Percentiles rank a stretch among this genome's conserved stretches.
These are phyloP conservation scores for Nigrospora oryzae DNA, from an alignment of 2,329 filamentous ascomycete genomes.

Conservation along the genomic window DNA sequence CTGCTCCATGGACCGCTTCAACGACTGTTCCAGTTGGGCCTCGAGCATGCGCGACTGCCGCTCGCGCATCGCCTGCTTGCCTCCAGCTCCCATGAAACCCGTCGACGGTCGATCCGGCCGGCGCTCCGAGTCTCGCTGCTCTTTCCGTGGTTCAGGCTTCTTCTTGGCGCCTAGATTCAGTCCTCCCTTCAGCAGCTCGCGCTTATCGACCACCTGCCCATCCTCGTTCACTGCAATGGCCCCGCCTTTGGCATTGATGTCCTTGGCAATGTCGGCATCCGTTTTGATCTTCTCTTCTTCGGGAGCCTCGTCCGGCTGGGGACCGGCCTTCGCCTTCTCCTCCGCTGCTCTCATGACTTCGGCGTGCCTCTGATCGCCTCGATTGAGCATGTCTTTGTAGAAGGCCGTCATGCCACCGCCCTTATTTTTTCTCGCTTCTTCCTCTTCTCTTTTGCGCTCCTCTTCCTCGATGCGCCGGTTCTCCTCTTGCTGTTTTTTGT, in stretches of 20 bases:
- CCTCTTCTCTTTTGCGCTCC: conserved; percentile 58
- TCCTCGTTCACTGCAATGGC: conserved; percentile 70
- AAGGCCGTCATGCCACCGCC: conserved; percentile 69
- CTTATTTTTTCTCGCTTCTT: conserved; percentile 55
- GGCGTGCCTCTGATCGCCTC: conserved; percentile 61
- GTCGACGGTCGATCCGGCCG: conserved; percentile 17
- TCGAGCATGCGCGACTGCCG: conserved; percentile 73
- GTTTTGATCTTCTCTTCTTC: conserved; percentile 38
- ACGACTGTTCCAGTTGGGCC: conserved; percentile 63
- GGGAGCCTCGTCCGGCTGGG: conserved; percentile 20
- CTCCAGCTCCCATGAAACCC: conserved; percentile 32
- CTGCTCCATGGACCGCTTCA: conserved; percentile 64
- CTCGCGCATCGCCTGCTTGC: conserved; percentile 62
- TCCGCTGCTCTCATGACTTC: conserved; percentile 62
- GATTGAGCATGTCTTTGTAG: conserved; percentile 65
- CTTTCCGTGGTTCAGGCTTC: conserved; percentile 33
- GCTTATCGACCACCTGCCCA: conserved; percentile 74
- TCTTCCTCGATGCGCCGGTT: conserved; percentile 62
- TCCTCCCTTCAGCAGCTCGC: conserved; percentile 68
- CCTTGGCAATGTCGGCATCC: conserved; percentile 56
- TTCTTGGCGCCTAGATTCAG: conserved; percentile 64
- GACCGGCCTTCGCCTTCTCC: conserved; percentile 35
- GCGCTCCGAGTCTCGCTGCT: conserved; percentile 18
- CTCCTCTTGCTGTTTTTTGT: conserved; percentile 74
- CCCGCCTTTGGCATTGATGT: conserved; percentile 55